Evolutionary conservation across 768 basidiomycete genomes (phyloP), one percentile per base, ranked within the genome.

Genomic region (Suillus cothurnatus): DNA sequence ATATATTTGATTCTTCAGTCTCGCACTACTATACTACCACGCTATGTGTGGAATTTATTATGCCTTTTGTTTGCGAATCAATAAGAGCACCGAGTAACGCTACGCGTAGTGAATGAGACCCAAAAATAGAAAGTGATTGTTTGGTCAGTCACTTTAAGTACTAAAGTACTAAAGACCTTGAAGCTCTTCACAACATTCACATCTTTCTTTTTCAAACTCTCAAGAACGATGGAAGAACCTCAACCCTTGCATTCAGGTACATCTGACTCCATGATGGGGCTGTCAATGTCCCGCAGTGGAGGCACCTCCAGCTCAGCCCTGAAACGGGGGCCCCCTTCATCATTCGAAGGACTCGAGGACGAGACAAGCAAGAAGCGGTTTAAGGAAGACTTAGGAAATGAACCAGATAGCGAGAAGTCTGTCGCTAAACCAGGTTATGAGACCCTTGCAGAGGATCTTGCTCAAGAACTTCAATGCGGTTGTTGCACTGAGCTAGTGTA

Each of bases 401-500:
- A 61, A 0, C 60, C 68, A 62, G 26, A 23, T 17, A 34, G 67
- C 55, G 69, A 67, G 63, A 60, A 59, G 19, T 28, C 58, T n/a
- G 61, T 64, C 15, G 72, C 71, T 1, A 57, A 65, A 34, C 73
- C 72, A 32, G 71, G 72, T 67, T 68, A 72, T 26, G 67, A 67
- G 23, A 50, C 67, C 17, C 81, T 92, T 63, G 83, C 83, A 28
- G 86, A 89, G 49, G 85, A 89, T 69, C 77, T 93, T 62, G 85
- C 83, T 32, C 82, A 90, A 71, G 92, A 94, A 73, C 82, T 94
- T 47, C 89, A 92, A 68, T 95, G 93, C 70, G 93, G 91, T 26
- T 94, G 93, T 73, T 95, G 93, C 76, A 85, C 91, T 21, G 93
- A 87, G 64, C 81, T 95, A 50, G 88, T 91, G 65, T 93, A 95